Conservation (phyloP, 495 filamentous ascomycete species). For the Polyplosphaeria fusca region DNA sequence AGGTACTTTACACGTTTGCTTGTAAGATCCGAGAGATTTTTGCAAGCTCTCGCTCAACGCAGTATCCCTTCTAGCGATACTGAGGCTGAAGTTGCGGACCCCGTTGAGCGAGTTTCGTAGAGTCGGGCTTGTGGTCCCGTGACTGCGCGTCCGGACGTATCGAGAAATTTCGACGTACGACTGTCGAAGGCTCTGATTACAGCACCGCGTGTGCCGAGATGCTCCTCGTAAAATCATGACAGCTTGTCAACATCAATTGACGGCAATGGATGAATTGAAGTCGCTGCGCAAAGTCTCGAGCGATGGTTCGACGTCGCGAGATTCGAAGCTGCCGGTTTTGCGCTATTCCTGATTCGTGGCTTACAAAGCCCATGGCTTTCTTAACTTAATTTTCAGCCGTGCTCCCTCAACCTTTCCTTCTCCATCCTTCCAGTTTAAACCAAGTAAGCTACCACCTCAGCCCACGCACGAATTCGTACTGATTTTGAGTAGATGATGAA, state of each 20-base stretch:
- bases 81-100: slow-evolving; percentile 1
- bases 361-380: too few relatives aligned
- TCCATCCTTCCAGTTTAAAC: slow-evolving; percentile 98
- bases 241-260: too few relatives aligned
- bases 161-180: slow-evolving; percentile 47
- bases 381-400: too few relatives aligned
- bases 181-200: slow-evolving; percentile 25
- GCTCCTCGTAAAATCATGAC: background rate
- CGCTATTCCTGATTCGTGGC: too few relatives aligned
- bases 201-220: background rate
- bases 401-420: slow-evolving; percentile 60
- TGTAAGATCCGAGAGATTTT: slow-evolving; percentile 13
- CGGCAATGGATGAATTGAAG: too few relatives aligned
- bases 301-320: too few relatives aligned
- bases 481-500: slow-evolving; percentile 82
- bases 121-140: slow-evolving; percentile 16
- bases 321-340: too few relatives aligned
- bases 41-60: background rate
- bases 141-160: slow-evolving; percentile 35
- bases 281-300: too few relatives aligned
- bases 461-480: background rate
- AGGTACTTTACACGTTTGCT: slow-evolving; percentile 9
- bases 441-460: slow-evolving; percentile 60
- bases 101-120: background rate
- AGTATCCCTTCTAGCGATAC: background rate